phyloP scores from a whole-genome alignment of 2,329 filamentous ascomycete species.

The Colletotrichum godetiae region DNA sequence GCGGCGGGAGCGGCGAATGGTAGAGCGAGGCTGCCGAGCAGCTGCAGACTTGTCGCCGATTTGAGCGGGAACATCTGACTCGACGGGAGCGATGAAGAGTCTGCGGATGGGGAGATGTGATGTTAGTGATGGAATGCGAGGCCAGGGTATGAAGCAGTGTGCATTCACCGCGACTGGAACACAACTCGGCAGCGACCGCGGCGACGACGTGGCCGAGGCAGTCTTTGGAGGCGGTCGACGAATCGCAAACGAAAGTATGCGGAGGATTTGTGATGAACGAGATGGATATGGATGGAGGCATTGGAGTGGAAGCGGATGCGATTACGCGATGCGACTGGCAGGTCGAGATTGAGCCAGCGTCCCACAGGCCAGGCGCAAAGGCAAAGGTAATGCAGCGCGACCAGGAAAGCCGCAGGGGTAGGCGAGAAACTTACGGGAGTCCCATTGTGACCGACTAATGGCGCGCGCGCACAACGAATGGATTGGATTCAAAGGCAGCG shows the following conservation, averaged over 20 bases:
- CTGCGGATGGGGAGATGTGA: constrained; percentile 42
- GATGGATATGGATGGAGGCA: constrained; percentile 5
- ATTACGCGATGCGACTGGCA: constrained; percentile 28
- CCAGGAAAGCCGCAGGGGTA: constrained; percentile 5
- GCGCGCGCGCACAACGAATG: constrained; percentile 2
- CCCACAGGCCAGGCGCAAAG: constrained; percentile 26
- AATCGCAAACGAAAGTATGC: neutral
- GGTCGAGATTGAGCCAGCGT: constrained; percentile 34
- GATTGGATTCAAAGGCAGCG: neutral
- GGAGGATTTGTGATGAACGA: constrained; percentile 6
- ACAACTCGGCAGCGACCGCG: neutral
- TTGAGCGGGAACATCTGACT: constrained; percentile 55
- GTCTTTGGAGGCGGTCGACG: neutral
- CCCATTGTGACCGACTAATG: constrained; percentile 49
- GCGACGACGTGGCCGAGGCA: neutral
- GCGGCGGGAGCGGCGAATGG: constrained; percentile 53
- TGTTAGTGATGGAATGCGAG: constrained; percentile 21
- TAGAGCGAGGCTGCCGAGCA: constrained; percentile 47
- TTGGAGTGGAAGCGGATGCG: constrained; percentile 13
- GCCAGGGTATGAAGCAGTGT: constrained; percentile 11
- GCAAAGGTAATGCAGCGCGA: constrained; percentile 15
- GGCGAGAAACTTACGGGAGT: constrained; percentile 56
- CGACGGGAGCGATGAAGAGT: constrained; percentile 58
- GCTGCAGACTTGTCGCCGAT: constrained; percentile 41
- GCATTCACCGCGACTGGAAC: constrained; percentile 31